Conservation (phyloP, 805 yeast species). For the Pichia cephalocereana region DNA sequence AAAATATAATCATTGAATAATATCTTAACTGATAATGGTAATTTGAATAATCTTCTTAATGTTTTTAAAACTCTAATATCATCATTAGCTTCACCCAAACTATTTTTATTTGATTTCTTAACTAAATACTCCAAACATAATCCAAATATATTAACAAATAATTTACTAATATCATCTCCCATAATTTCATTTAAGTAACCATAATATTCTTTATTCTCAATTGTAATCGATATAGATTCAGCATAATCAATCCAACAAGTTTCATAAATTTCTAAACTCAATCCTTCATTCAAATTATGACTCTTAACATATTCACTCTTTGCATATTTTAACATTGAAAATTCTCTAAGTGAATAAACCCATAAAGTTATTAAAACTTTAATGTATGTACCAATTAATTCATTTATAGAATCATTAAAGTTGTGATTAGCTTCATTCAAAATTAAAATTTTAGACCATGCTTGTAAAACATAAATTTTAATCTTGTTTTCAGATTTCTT, state of each 20-base stretch:
- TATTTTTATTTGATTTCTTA: constrained; percentile 24
- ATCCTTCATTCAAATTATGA: constrained; percentile 28
- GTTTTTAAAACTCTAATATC: constrained; percentile 35
- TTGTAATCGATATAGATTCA: constrained; percentile 60
- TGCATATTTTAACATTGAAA: constrained; percentile 54
- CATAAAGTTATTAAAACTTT: constrained; percentile 64
- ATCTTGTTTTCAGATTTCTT: constrained; percentile 41
- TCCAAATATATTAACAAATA: constrained; percentile 73
- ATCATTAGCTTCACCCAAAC: constrained; percentile 14
- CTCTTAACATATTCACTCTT: constrained; percentile 12
- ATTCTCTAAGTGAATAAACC: constrained; percentile 69
- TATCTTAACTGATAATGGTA: constrained; percentile 46
- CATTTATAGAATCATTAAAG: constrained; percentile 32
- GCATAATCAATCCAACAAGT: constrained; percentile 70
- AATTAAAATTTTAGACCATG: constrained; percentile 56
- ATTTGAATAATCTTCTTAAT: constrained; percentile 46
- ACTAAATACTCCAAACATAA: constrained; percentile 73
- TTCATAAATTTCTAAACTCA: constrained; percentile 39
- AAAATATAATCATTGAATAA: constrained; percentile 61
- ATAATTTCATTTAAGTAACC: constrained; percentile 37
- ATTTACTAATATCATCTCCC: constrained; percentile 44
- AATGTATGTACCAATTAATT: constrained; percentile 47
- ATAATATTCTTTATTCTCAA: constrained; percentile 36
- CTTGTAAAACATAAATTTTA: constrained; percentile 51
- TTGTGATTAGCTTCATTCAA: constrained; percentile 24